Percentiles rank a stretch among this genome's conserved stretches.
Conservation (phyloP, 2,329 filamentous ascomycete species). For the Epichloe hybrida region DNA sequence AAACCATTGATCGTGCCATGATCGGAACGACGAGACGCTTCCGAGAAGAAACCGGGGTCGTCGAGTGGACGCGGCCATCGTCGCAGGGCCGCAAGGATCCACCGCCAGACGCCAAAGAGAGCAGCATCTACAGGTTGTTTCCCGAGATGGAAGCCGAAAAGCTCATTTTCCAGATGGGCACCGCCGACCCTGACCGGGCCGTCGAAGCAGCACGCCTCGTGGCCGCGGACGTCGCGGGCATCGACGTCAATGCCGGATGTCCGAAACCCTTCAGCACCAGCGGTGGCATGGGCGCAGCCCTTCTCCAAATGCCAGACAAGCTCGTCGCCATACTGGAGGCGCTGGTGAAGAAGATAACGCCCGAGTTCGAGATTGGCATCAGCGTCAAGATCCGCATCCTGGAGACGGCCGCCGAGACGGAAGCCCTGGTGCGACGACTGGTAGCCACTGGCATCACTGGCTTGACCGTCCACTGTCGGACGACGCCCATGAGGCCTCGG, state of each 20-base stretch:
- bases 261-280: constrained; percentile 91
- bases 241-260: constrained; percentile 96
- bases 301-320: constrained; percentile 72
- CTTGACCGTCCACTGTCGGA: constrained; percentile 89
- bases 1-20: constrained; percentile 84
- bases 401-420: constrained; percentile 61
- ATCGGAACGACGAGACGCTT: constrained; percentile 71
- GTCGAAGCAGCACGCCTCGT: constrained; percentile 76
- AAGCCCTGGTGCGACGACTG: constrained; percentile 61
- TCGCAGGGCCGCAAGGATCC: constrained; percentile 54
- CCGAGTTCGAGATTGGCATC: constrained; percentile 76
- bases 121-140: constrained; percentile 73
- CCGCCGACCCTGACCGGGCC: constrained; percentile 66
- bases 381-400: constrained; percentile 93
- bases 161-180: constrained; percentile 87
- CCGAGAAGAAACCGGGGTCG: constrained; percentile 62
- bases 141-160: constrained; percentile 60
- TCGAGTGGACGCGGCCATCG: constrained; percentile 72
- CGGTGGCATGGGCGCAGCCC: constrained; percentile 89
- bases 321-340: constrained; percentile 73
- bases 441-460: constrained; percentile 83
- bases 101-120: constrained; percentile 40
- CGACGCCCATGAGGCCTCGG: constrained; percentile 84
- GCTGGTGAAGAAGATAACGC: constrained; percentile 64
- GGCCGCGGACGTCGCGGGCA: constrained; percentile 77